Conservation (phyloP, 2,329 filamentous ascomycete species). For the Venturia nashicola region DNA sequence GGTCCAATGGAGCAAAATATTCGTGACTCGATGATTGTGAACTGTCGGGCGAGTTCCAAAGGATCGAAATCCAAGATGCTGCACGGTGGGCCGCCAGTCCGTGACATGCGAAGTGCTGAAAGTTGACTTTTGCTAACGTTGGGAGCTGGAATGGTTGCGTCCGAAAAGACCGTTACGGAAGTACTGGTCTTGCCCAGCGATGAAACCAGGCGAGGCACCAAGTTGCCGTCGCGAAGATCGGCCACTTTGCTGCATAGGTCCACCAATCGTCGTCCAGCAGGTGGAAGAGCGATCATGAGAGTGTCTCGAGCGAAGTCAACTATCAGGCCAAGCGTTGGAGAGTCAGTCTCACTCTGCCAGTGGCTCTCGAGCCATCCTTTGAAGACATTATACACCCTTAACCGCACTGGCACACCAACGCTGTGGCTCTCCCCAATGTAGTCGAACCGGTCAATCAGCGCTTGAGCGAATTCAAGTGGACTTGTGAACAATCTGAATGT, state of each 20-base stretch:
- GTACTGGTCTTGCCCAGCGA: constrained; percentile 82
- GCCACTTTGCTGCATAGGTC: constrained; percentile 73
- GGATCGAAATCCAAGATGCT: constrained; percentile 85
- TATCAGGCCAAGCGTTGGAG: constrained; percentile 62
- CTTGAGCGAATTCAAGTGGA: constrained; percentile 63
- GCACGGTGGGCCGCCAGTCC: constrained; percentile 54
- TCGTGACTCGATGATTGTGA: constrained; percentile 82
- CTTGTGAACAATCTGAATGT: constrained; percentile 91
- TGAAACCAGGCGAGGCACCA: constrained; percentile 73
- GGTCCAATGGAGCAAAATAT: constrained; percentile 88
- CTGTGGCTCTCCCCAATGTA: constrained; percentile 71
- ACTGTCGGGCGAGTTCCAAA: constrained; percentile 77
- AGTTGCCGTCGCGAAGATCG: constrained; percentile 50
- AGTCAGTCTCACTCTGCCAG: constrained; percentile 76
- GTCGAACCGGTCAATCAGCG: constrained; percentile 82
- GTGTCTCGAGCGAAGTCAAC: constrained; percentile 66
- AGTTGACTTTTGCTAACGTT: constrained; percentile 66
- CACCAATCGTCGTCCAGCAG: constrained; percentile 65
- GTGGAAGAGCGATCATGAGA: constrained; percentile 56
- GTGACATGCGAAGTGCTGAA: constrained; percentile 60
- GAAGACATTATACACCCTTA: constrained; percentile 91
- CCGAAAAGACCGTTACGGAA: constrained; percentile 58
- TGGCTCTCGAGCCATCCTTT: constrained; percentile 97
- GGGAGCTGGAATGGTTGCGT: constrained; percentile 58
- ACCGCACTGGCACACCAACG: constrained; percentile 66